phyloP scores from a whole-genome alignment of 1,139 yeast species.

The Saccharomyces uvarum region DNA sequence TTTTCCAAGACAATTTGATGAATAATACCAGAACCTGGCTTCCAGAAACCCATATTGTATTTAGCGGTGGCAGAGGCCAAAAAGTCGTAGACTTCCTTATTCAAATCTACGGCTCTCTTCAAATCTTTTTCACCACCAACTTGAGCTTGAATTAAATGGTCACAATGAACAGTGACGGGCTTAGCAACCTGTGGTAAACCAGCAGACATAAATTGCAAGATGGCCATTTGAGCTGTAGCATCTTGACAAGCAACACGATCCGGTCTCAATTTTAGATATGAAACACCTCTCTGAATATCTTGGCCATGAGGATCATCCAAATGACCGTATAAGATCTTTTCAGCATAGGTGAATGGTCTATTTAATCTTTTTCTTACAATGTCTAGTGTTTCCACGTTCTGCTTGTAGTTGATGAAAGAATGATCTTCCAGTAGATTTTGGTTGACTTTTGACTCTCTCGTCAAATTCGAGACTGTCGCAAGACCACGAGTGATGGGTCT shows the following conservation, averaged over 20 bases:
- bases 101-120: slow-evolving; percentile 83
- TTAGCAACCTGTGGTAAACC: slow-evolving; percentile 91
- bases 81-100: slow-evolving; percentile 96
- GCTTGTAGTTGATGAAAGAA: slow-evolving; percentile 73
- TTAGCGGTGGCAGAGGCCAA: slow-evolving; percentile 90
- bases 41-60: slow-evolving; percentile 99
- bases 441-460: slow-evolving; percentile 86
- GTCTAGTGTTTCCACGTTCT: slow-evolving; percentile 73
- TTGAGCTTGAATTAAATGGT: slow-evolving; percentile 97
- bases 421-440: slow-evolving; percentile 85
- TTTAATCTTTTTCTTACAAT: slow-evolving; percentile 80
- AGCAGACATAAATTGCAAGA: slow-evolving; percentile 96
- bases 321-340: slow-evolving; percentile 92
- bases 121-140: slow-evolving; percentile 89
- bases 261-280: slow-evolving; percentile 94
- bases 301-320: slow-evolving; percentile 92
- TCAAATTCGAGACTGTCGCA: slow-evolving; percentile 60
- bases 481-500: slow-evolving; percentile 46
- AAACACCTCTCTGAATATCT: slow-evolving; percentile 92
- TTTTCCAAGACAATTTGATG: slow-evolving; percentile 97
- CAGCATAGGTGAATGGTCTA: slow-evolving; percentile 96
- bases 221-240: slow-evolving; percentile 99
- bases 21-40: slow-evolving; percentile 98
- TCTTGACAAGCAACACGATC: slow-evolving; percentile 99
- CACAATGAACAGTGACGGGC: slow-evolving; percentile 98